Base-by-base conservation (phyloP, 2,329 filamentous ascomycete species). In the Stagonosporopsis vannaccii region DNA sequence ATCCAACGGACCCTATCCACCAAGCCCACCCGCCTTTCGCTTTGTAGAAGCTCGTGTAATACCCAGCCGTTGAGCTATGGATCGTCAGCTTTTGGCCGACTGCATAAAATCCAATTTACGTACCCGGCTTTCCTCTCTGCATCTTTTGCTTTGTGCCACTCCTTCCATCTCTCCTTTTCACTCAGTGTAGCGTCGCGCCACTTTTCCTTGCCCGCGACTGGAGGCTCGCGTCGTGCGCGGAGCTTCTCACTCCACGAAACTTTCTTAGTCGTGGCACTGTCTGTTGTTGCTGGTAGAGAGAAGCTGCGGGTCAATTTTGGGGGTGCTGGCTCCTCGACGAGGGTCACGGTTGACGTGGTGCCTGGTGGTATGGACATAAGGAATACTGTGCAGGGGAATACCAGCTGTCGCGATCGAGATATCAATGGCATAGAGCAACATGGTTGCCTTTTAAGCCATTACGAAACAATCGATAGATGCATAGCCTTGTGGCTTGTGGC, bases 61-160 rank as follows among this genome's bases (percentile, higher is more conserved):
- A 55, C 6, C 60, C 62, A 12, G 44, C 23, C 0, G 65, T 52
- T 9, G 63, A 66, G 13, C 61, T 59, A 26, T 33, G 30, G n/a
- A 13, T 1, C 19, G 13, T 45, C 17, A 50, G 22, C 11, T 11
- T 6, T 36, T 11, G 5, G 19, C 11, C 7, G 2, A 7, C 2
- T 9, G 9, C 3, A 12, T 6, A n/a, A 6, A 13, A 15, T 2
- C 7, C 6, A 20, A 12, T 2, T n/a, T 12, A 54, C 53, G 39
- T 44, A 64, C 65, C 52, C 60, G 33, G 42, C 23, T 51, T 49
- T 30, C 51, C 61, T 60, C 51, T 66, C 65, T 50, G 30, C 62
- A 37, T 68, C 65, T 51, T 63, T 68, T 2, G 58, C 61, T 48
- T 68, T 70, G 8, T 69, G 58, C 68, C 67, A 70, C 2, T 66